Base-by-base conservation (phyloP, 441 rosid genomes). In the Erodium trifolium region DNA sequence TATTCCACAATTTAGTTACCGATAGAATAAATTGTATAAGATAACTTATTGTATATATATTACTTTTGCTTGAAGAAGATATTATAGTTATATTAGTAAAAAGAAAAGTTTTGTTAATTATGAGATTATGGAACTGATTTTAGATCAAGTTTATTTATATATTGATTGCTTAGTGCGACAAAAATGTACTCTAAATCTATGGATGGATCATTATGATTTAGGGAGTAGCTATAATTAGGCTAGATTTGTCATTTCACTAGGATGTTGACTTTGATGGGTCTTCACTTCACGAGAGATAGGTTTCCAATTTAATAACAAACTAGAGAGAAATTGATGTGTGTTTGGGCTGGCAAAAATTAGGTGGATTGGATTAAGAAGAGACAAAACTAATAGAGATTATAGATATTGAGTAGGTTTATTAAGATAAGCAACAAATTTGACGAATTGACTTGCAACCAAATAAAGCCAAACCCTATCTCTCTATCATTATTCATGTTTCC, bases 331-430 rank as follows among this genome's bases (percentile, higher is more conserved):
- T 12, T 14, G 77, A 23, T 23, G 18, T 66, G 78, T 57, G 18
- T 10, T 55, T 71, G 65, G 75, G 85, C 60, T 75, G 84, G 78
- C 82, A 78, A 55, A 65, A 65, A 67, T 73, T 79, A 51, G 75
- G 72, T 70, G 73, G 68, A n/a, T 57, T 70, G 35, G 65, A 71
- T 63, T 12, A 35, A 27, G 18, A 19, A 9, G 62, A 31, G 19
- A 47, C 53, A 47, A 47, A 47, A 47, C 14, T 47, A 47, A 47
- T 47, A 47, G 27, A 23, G 27, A n/a, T n/a, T 23, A 23, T 47
- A 47, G 53, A 47, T 11, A 47, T 47, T 47, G 53, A 47, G 53
- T 47, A 47, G 53, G 51, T 45, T 45, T 10, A 45, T 45, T 45
- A 47, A 47, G 14, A 47, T 47, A 47, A 11, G 53, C 53, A 47